A percentile compares a stretch with the other conserved stretches of the same genome.
These are phyloP conservation scores for Raffaelea deltoideospora DNA, from an alignment of 2,329 filamentous ascomycete genomes.

Conservation along the genomic window DNA sequence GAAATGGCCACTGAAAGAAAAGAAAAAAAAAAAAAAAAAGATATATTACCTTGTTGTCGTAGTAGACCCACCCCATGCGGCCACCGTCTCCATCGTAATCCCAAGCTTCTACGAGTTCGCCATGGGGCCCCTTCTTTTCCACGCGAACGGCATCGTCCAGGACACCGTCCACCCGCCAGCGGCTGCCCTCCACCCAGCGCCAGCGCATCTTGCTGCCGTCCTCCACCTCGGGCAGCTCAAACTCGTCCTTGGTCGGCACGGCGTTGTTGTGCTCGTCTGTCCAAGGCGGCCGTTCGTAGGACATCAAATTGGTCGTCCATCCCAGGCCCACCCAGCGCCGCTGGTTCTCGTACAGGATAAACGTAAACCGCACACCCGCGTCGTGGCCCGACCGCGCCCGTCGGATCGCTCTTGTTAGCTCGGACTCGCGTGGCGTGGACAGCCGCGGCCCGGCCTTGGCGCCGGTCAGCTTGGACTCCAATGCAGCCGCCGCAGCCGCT, in stretches of 20 bases:
- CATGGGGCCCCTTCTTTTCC: slow-evolving; percentile 8
- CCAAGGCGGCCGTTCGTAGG: slow-evolving; percentile 82
- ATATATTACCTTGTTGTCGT: slow-evolving; percentile 71
- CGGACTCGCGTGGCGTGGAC: slow-evolving; percentile 25
- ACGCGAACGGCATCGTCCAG: slow-evolving; percentile 29
- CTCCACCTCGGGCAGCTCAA: slow-evolving; percentile 46
- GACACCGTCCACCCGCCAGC: slow-evolving; percentile 76
- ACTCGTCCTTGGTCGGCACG: slow-evolving; percentile 57
- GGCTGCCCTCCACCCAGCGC: slow-evolving; percentile 71
- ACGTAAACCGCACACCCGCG: slow-evolving; percentile 85
- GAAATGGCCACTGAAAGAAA: background rate
- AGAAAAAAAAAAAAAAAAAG: background rate
- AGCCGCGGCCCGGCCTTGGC: slow-evolving; percentile 13
- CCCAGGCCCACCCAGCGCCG: slow-evolving; percentile 87
- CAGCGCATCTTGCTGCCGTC: slow-evolving; percentile 41
- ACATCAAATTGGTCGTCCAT: slow-evolving; percentile 83
- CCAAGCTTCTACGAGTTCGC: slow-evolving; percentile 23
- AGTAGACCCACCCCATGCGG: slow-evolving; percentile 83
- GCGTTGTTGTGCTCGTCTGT: slow-evolving; percentile 89
- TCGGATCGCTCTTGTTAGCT: slow-evolving; percentile 29
- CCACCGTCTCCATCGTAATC: slow-evolving; percentile 45
- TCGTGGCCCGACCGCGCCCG: slow-evolving; percentile 29
- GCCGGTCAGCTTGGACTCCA: slow-evolving; percentile 10
- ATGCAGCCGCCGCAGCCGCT: slow-evolving; percentile 4
- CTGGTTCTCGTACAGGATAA: slow-evolving; percentile 93